Evolutionary conservation across 73 alveolate genomes (phyloP), one percentile per base, ranked within the genome.

Genomic region (Uronychia setigera): DNA sequence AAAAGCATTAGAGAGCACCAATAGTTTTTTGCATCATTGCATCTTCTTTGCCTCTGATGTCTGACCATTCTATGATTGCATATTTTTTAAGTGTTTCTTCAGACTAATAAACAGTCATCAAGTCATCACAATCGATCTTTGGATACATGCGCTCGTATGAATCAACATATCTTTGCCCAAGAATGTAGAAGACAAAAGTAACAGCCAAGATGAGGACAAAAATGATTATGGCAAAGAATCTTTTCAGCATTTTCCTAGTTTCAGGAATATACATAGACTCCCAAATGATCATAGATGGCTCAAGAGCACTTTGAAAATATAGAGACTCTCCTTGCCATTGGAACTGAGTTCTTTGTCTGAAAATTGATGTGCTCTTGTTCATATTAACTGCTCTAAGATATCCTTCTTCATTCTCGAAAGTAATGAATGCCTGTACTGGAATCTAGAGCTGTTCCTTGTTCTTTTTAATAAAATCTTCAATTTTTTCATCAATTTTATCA

Each of bases 341-440:
- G 19, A 46, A 5, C 19, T 46, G 67, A 46, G 67, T 11, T 19
- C 19, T 46, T 5, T 11, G 67, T 5, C n/a, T 19, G 67, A 5
- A 46, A 19, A 5, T 11, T 5, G 19, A 19, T 46, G 19, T 19
- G n/a, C 19, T 5, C 67, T 46, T 46, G 67, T 46, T 46, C n/a
- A 46, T 46, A 19, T 46, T 46, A 46, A 46, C 19, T 5, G 67
- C 67, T 46, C 67, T 5, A 46, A 46, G 67, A 19, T 46, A 46
- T 46, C 90, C 90, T 31, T 83, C 90, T 35, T 83, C 84, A 32
- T 74, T 83, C 67, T 83, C 90, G 32, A 82, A 60, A 26, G 89
- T 82, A 9, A 82, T 29, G 89, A 82, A 82, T 0, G 89, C 89
- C 14, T 59, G 59, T 9, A 82, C 89, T 60, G 89, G 89, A n/a